Conservation (phyloP, 768 basidiomycete genomes). For the Fistulinella prunicolor region DNA sequence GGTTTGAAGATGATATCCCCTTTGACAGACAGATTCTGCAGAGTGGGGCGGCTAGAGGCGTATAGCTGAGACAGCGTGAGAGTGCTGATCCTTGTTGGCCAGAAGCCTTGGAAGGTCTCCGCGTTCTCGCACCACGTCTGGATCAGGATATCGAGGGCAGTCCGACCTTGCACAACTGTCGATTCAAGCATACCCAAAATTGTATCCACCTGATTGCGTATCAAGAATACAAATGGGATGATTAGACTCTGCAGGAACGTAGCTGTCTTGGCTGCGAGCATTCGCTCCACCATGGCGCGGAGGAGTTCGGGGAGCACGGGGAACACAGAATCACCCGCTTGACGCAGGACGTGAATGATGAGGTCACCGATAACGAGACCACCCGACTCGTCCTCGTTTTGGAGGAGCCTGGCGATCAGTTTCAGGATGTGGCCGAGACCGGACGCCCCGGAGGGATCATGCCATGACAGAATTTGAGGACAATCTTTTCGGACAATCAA, state of each 20-base stretch:
- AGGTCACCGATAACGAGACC: constrained; percentile 93
- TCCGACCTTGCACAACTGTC: constrained; percentile 54
- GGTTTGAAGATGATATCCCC: constrained; percentile 88
- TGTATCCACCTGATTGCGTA: constrained; percentile 80
- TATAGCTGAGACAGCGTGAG: constrained; percentile 79
- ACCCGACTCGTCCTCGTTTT: constrained; percentile 83
- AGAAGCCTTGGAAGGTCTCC: constrained; percentile 92
- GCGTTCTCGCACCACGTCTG: constrained; percentile 94
- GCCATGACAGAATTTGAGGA: constrained; percentile 77
- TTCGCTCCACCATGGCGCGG: constrained; percentile 76
- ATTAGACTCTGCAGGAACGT: constrained; percentile 91
- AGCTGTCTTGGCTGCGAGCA: constrained; percentile 83
- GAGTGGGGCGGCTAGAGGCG: constrained; percentile 56
- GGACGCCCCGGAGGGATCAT: constrained; percentile 57
- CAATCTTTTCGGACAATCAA: constrained; percentile 85
- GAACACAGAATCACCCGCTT: constrained; percentile 73
- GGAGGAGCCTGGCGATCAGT: constrained; percentile 74
- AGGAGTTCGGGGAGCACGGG: constrained; percentile 87
- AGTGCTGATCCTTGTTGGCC: constrained; percentile 84
- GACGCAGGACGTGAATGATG: constrained; percentile 87
- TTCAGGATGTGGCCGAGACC: constrained; percentile 76
- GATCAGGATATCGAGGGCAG: constrained; percentile 83
- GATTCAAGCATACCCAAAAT: constrained; percentile 76
- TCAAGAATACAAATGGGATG: constrained; percentile 90
- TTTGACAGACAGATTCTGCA: constrained; percentile 75